phyloP scores from a whole-genome alignment of 176 grass and related monocot genomes.

The Oryza australiensis region DNA sequence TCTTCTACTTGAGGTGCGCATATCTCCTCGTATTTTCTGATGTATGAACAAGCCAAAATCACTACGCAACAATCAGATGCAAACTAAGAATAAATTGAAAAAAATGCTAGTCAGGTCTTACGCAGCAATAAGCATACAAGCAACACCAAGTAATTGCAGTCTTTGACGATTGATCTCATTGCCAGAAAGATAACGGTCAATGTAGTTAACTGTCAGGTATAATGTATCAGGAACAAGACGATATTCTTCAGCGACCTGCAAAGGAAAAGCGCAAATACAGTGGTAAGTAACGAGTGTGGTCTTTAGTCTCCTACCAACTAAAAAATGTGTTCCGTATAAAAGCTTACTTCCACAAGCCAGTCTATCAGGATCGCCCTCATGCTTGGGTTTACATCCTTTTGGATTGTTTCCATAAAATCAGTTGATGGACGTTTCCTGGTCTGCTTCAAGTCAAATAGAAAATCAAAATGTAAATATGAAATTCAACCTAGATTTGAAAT shows the following conservation, averaged over 20 bases:
- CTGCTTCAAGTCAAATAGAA: constrained; percentile 39
- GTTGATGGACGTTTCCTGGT: constrained; percentile 79
- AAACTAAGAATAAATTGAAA: background rate
- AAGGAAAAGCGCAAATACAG: background rate
- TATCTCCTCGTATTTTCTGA: constrained; percentile 98
- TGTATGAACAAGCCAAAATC: constrained; percentile 15
- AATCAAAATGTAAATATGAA: background rate
- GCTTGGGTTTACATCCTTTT: constrained; percentile 88
- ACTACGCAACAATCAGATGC: constrained; percentile 19
- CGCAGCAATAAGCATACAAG: constrained; percentile 96
- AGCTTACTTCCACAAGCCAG: constrained; percentile 96
- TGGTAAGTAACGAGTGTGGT: background rate
- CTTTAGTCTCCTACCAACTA: background rate
- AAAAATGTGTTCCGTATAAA: background rate
- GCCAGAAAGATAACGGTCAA: constrained; percentile 92
- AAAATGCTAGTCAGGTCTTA: constrained; percentile 52
- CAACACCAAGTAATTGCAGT: constrained; percentile 95
- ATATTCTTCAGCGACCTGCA: constrained; percentile 96
- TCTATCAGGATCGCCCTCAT: constrained; percentile 97
- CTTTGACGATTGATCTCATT: constrained; percentile 91
- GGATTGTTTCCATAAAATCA: constrained; percentile 88
- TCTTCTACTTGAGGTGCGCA: constrained; percentile 99
- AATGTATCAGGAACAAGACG: constrained; percentile 92
- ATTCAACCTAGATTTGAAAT: background rate
- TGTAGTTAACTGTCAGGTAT: constrained; percentile 90